A percentile compares a stretch with the other conserved stretches of the same genome.
Conservation (phyloP, 805 yeast species). For the Starmerella scarabaei region DNA sequence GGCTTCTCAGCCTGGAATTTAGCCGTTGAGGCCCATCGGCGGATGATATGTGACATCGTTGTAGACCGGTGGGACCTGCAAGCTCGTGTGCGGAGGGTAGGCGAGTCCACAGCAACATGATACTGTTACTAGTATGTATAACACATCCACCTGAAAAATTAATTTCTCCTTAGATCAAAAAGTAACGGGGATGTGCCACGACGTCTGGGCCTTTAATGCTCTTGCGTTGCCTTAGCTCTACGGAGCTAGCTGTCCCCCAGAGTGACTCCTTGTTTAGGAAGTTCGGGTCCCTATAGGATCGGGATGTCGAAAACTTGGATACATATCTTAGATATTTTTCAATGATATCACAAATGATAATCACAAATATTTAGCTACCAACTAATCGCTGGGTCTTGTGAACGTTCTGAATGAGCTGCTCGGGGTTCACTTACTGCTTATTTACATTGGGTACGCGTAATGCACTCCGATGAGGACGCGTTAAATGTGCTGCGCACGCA, state of each 20-base stretch:
- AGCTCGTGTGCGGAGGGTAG: no score
- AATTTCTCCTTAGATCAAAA: constrained; percentile 27
- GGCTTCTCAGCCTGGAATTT: constrained; percentile 20
- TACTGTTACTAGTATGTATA: no score
- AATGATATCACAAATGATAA: neutral
- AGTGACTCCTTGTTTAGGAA: constrained; percentile 28
- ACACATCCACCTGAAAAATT: no score
- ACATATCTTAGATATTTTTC: constrained; percentile 16
- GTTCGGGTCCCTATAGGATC: constrained; percentile 25
- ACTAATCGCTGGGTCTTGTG: no score
- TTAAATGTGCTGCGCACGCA: constrained; percentile 12
- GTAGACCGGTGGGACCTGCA: no score
- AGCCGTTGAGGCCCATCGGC: constrained; percentile 10
- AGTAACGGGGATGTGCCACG: constrained; percentile 29
- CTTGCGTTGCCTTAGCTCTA: constrained; percentile 28
- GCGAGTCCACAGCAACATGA: no score
- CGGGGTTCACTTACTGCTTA: no score
- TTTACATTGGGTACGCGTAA: neutral
- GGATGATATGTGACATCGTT: constrained; percentile 1
- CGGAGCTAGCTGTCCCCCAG: constrained; percentile 25
- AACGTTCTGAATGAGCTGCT: no score
- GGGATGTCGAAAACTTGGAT: constrained; percentile 27
- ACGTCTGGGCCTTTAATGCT: constrained; percentile 24
- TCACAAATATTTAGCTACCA: no score
- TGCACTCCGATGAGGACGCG: neutral